Evolutionary conservation across 331 rosid genomes (phyloP), one percentile per base, ranked within the genome.

Genomic region (Spiraea crenata): DNA sequence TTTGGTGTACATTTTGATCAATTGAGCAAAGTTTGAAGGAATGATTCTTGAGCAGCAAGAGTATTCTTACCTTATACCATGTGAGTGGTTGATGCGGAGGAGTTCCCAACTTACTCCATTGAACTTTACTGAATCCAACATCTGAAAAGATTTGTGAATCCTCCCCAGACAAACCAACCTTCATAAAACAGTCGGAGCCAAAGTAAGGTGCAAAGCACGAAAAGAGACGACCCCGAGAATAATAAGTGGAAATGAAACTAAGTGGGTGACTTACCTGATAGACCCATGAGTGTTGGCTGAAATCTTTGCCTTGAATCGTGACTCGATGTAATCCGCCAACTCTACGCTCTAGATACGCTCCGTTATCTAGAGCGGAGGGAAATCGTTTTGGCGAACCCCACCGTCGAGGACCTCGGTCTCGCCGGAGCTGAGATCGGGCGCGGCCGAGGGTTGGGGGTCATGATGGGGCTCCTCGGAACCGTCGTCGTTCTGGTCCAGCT

Each of bases 131-230:
- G n/a, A n/a, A n/a, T n/a, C n/a, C n/a, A n/a, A n/a, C n/a, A n/a
- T n/a, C n/a, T n/a, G 31, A 90, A 37, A 78, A 80, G 63, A 89
- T 82, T 84, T 84, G 74, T 63, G 39, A 73, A 47, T 83, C 61
- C 84, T 93, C 96, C 76, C 97, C 98, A 17, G 56, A 20, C 73
- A 90, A 65, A 6, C 98, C 97, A 57, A 93, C 92, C 98, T 92
- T 61, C 70, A 11, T 4, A 20, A 16, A 42, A 45, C n/a, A n/a
- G n/a, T n/a, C n/a, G n/a, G n/a, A n/a, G n/a, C n/a, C n/a, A n/a
- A n/a, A n/a, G n/a, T 5, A 49, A 12, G 9, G 35, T 35, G 38
- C 1, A 34, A 49, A 49, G n/a, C n/a, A n/a, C n/a, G n/a, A n/a
- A n/a, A n/a, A n/a, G n/a, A n/a, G n/a, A n/a, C n/a, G n/a, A n/a